These are phyloP conservation scores for Mycena albidolilacea DNA, from an alignment of 768 basidiomycete genomes.

Conservation along the genomic window DNA sequence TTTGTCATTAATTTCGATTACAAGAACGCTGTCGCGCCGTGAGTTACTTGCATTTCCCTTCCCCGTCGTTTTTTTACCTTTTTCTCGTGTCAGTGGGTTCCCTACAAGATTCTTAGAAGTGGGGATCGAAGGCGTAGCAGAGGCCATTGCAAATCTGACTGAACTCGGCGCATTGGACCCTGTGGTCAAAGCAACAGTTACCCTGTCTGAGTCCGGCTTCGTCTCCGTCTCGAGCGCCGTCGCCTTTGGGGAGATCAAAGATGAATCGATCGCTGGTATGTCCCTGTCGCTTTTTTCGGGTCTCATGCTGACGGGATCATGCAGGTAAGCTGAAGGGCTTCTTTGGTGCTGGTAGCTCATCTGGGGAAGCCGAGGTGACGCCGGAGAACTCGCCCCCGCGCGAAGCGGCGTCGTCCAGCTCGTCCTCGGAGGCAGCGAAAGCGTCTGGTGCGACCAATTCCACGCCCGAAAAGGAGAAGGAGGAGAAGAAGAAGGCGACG, in stretches of 20 bases:
- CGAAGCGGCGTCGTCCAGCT: constrained; percentile 52
- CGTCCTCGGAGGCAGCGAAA: constrained; percentile 49
- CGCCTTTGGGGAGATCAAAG: constrained; percentile 85
- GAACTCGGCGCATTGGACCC: constrained; percentile 86
- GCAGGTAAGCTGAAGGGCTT: constrained; percentile 90
- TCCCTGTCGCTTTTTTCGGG: constrained; percentile 22
- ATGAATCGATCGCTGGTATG: constrained; percentile 82
- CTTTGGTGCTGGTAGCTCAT: constrained; percentile 76
- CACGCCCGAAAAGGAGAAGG: constrained; percentile 51
- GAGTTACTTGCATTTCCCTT: constrained; percentile 46
- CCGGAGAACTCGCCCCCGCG: constrained; percentile 63
- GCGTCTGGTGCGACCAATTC: constrained; percentile 58
- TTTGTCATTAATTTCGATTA: constrained; percentile 87
- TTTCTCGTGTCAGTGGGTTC: constrained; percentile 65
- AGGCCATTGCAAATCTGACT: constrained; percentile 88
- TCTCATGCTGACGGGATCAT: constrained; percentile 21
- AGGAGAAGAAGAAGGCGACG: constrained; percentile 51
- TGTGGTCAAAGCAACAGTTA: constrained; percentile 87
- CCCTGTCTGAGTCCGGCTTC: constrained; percentile 90
- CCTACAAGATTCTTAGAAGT: constrained; percentile 83
- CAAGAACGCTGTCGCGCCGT: constrained; percentile 75
- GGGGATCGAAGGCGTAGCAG: constrained; percentile 78
- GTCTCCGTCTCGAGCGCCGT: constrained; percentile 85
- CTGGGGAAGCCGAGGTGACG: constrained; percentile 56
- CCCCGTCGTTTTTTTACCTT: constrained; percentile 5